Evolutionary conservation across 805 yeast genomes (phyloP).

Genomic region (Metschnikowia colocasiae): DNA sequence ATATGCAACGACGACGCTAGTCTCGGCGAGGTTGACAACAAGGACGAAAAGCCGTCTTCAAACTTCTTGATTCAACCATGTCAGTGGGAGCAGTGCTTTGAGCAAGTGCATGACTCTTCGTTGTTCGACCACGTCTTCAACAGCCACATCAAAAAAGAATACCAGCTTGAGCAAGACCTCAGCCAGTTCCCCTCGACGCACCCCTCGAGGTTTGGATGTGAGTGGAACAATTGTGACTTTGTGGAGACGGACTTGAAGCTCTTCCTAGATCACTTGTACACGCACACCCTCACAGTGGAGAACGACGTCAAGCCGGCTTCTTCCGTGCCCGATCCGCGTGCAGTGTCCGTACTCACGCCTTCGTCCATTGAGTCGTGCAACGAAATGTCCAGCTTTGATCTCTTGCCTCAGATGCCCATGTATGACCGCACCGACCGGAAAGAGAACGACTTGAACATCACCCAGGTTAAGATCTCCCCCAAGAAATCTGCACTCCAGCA

Average conservation of each 20-base stretch:
- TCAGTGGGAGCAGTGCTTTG: constrained; percentile 66
- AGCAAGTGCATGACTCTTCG: constrained; percentile 31
- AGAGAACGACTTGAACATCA: constrained; percentile 25
- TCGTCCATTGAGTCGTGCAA: constrained; percentile 3
- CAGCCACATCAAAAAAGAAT: constrained; percentile 45
- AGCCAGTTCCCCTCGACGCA: not conserved
- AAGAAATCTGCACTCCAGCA: constrained; percentile 12
- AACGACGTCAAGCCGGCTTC: not conserved
- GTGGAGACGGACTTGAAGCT: constrained; percentile 48
- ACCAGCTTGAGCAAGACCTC: not conserved
- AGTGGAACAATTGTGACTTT: constrained; percentile 72
- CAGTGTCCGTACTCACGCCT: constrained; percentile 5
- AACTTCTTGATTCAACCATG: constrained; percentile 33
- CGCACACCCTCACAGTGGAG: constrained; percentile 24
- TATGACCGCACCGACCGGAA: not conserved
- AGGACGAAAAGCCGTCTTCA: not conserved
- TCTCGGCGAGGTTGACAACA: constrained; percentile 1
- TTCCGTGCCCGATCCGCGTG: not conserved
- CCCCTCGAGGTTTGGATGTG: constrained; percentile 48
- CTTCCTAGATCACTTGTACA: constrained; percentile 51
- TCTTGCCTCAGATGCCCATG: not conserved
- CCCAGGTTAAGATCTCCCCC: constrained; percentile 33
- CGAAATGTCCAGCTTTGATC: not conserved
- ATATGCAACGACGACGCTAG: constrained; percentile 8
- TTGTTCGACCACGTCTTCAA: constrained; percentile 38